Evolutionary conservation across 129 eudicot species (phyloP).

Genomic region (Sambucus nigra): DNA sequence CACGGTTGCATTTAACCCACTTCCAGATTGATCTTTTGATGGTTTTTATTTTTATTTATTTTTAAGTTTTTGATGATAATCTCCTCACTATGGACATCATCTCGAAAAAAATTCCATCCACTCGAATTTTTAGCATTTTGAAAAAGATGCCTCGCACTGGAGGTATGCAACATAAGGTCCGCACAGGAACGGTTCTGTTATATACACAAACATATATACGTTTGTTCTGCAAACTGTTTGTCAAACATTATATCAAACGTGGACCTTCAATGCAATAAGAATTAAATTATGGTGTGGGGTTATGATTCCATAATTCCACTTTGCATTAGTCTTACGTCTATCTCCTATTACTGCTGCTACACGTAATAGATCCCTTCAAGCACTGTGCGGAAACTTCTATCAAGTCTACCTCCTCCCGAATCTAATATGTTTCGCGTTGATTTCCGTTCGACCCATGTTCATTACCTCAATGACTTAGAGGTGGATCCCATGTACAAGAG

Average conservation of each 20-base stretch:
- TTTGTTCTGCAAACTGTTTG: neutral
- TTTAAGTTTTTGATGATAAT: too few species aligned
- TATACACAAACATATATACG: neutral
- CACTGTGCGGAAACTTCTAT: slow-evolving; percentile 57
- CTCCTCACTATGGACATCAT: too few species aligned
- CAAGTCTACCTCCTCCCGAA: slow-evolving; percentile 65
- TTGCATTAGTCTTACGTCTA: slow-evolving; percentile 6
- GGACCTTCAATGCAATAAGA: neutral
- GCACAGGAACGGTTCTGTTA: too few species aligned
- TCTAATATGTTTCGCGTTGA: slow-evolving; percentile 74
- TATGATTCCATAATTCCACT: neutral
- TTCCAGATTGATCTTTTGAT: too few species aligned
- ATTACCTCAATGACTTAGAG: slow-evolving; percentile 82
- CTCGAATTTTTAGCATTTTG: too few species aligned
- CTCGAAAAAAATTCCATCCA: too few species aligned
- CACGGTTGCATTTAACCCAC: too few species aligned
- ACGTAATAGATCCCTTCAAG: slow-evolving; percentile 61
- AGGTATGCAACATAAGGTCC: too few species aligned
- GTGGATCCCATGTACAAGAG: slow-evolving; percentile 75
- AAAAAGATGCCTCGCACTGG: too few species aligned
- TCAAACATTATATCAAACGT: neutral
- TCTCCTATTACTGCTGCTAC: slow-evolving; percentile 11
- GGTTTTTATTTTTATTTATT: too few species aligned
- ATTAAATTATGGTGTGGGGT: neutral
- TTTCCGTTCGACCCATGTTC: slow-evolving; percentile 87